Base-by-base conservation (phyloP, 2,329 filamentous ascomycete genomes). In the Calonectria hawksworthii region DNA sequence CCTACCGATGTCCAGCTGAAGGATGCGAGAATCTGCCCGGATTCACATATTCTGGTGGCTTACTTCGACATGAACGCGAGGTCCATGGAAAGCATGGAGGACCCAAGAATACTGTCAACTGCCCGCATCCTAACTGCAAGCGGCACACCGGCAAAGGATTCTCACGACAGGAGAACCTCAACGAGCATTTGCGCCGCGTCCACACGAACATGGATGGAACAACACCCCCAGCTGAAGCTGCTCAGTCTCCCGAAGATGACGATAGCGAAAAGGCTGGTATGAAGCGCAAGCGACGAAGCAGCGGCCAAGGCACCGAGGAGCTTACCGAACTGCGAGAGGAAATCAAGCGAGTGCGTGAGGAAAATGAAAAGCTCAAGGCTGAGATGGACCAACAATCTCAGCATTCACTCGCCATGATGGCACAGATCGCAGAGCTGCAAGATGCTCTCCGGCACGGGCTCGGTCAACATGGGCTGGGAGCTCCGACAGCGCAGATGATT, bases 41-140 rank as follows among this genome's bases (percentile, higher is more conserved):
- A 1, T 99, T 99, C 85, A 99, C 96, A 1, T 99, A 99, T 83
- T 96, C 95, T 0, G 96, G 96, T 21, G 96, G 96, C 4, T 91
- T 99, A 0, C 87, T 98, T 23, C 91, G 96, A 59, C 96, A 99
- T 86, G 94, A 98, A 85, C 93, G 96, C 76, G 96, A 99, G 85
- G 96, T 99, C 0, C 96, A 99, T 85, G 93, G 93, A 84, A 95
- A 96, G 86, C 94, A 98, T 80, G 95, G 95, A 70, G 96, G 95
- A 2, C 95, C 96, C 13, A 96, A 96, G 84, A 96, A 98, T 76
- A 93, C 94, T 3, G 90, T 98, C 70, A 94, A 95, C 87, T 99
- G 96, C 82, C 96, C 96, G 0, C 94, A 96, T 81, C 85, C 89
- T 47, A 95, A 95, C 83, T 99, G 96, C 90, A 98, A 98, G 84